Evolutionary conservation across 2,329 filamentous ascomycete genomes (phyloP).

Genomic region (Fonsecaea nubica): DNA sequence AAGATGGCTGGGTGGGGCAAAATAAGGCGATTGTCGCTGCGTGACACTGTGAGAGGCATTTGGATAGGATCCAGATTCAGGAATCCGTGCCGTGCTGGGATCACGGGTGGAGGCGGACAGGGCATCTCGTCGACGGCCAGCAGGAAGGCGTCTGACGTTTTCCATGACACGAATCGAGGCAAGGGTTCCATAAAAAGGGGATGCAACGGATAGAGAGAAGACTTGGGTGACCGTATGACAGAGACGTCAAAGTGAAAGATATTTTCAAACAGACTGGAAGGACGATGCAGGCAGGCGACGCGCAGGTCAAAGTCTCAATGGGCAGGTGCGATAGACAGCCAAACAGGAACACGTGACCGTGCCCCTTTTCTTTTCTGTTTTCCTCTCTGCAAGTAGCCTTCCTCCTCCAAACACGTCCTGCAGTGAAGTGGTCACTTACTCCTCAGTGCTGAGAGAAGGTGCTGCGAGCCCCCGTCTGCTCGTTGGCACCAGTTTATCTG

Average conservation of each 20-base stretch:
- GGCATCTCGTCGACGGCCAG: constrained; percentile 11
- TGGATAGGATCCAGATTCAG: neutral
- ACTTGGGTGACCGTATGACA: constrained; percentile 9
- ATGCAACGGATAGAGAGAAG: constrained; percentile 15
- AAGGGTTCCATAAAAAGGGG: neutral
- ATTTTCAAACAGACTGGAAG: constrained; percentile 27
- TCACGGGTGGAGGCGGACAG: constrained; percentile 13
- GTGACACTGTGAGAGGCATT: constrained; percentile 10
- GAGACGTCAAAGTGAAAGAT: constrained; percentile 11
- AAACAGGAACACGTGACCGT: constrained; percentile 16
- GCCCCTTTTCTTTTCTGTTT: neutral
- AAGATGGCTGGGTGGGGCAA: neutral
- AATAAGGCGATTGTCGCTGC: constrained; percentile 10
- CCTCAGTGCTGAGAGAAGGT: neutral
- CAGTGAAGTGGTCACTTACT: neutral
- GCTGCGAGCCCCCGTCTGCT: neutral
- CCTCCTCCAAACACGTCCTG: neutral
- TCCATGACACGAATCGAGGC: constrained; percentile 24
- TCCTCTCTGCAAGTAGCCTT: constrained; percentile 7
- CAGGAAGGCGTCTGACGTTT: constrained; percentile 15
- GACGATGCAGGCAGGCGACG: constrained; percentile 22
- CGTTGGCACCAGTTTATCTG: too few relatives aligned
- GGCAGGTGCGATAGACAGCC: constrained; percentile 16
- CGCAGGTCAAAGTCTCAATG: constrained; percentile 15
- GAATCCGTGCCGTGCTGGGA: constrained; percentile 5